Conservation (phyloP, 352 stramenopile species). For the Phytophthora chlamydospora region DNA sequence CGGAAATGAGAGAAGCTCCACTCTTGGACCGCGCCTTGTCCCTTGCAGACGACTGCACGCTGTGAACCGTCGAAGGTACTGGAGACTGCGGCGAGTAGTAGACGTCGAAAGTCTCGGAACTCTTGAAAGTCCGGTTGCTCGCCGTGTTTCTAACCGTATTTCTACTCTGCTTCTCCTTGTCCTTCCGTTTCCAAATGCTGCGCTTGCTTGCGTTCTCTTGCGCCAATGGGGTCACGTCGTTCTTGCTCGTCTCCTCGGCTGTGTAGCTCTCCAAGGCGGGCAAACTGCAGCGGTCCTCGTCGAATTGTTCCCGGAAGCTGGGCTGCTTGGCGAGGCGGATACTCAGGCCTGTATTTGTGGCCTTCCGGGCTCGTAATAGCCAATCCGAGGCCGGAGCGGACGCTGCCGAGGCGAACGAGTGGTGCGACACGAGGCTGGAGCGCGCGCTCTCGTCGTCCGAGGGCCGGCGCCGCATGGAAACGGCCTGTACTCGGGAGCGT, state of each 20-base stretch:
- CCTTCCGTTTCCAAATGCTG: conserved; percentile 15
- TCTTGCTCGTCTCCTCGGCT: conserved; percentile 19
- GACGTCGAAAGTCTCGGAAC: conserved; percentile 24
- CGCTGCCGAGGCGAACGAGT: conserved; percentile 41
- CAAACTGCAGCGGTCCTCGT: conserved; percentile 61
- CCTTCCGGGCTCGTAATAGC: conserved; percentile 25
- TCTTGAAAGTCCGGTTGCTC: conserved; percentile 10
- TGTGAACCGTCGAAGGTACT: conserved; percentile 11
- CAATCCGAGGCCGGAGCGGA: conserved; percentile 28
- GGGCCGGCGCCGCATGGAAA: conserved; percentile 48
- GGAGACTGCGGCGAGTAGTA: conserved; percentile 47
- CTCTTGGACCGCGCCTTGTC: conserved; percentile 26
- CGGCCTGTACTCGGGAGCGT: conserved; percentile 53
- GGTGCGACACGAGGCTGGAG: conserved; percentile 49
- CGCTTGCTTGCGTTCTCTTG: conserved; percentile 8
- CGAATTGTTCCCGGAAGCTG: conserved; percentile 54
- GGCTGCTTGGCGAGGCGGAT: conserved; percentile 43
- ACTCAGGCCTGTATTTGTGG: conserved; percentile 3
- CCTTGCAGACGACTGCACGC: conserved; percentile 18
- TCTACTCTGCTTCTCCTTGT: conserved; percentile 16
- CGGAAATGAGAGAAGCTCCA: conserved; percentile 31
- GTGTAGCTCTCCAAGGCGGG: conserved; percentile 55
- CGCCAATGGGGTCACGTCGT: neutral
- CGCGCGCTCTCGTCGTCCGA: conserved; percentile 45
- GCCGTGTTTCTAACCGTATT: neutral